Conservation (phyloP, 2,329 filamentous ascomycete species). For the Calonectria hawksworthii region DNA sequence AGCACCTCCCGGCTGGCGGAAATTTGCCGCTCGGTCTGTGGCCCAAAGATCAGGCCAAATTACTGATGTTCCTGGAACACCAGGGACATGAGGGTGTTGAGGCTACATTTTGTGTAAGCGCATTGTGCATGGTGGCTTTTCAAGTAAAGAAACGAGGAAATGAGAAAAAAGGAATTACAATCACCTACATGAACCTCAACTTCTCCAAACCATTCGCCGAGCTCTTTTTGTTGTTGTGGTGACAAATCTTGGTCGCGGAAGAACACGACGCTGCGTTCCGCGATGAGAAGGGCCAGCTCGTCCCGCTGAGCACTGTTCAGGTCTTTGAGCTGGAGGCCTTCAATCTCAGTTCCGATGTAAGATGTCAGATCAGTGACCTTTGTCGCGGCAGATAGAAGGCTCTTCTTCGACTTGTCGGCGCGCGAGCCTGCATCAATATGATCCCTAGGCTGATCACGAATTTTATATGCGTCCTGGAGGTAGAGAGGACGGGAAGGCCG, state of each 20-base stretch:
- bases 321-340: conserved; percentile 74
- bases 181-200: conserved; percentile 75
- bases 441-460: conserved; percentile 68
- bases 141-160: no score
- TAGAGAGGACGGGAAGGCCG: conserved; percentile 76
- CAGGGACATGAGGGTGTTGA: conserved; percentile 79
- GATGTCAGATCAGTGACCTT: conserved; percentile 73
- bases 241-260: conserved; percentile 74
- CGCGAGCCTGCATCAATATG: conserved; percentile 74
- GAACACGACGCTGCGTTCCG: conserved; percentile 76
- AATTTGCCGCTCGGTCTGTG: conserved; percentile 71
- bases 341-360: conserved; percentile 75
- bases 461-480: conserved; percentile 77
- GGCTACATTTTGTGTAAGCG: conserved; percentile 59
- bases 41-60: conserved; percentile 79
- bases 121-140: not conserved
- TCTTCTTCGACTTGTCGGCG: conserved; percentile 75
- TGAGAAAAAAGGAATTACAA: not conserved
- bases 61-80: conserved; percentile 73
- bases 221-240: conserved; percentile 73
- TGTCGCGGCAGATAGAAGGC: conserved; percentile 71
- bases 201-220: conserved; percentile 75
- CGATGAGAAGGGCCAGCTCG: conserved; percentile 73
- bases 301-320: conserved; percentile 71
- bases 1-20: conserved; percentile 77